Percentiles rank a stretch among this genome's conserved stretches.
Evolutionary conservation across 805 yeast genomes (phyloP).

Genomic region (Metschnikowia arizonensis): DNA sequence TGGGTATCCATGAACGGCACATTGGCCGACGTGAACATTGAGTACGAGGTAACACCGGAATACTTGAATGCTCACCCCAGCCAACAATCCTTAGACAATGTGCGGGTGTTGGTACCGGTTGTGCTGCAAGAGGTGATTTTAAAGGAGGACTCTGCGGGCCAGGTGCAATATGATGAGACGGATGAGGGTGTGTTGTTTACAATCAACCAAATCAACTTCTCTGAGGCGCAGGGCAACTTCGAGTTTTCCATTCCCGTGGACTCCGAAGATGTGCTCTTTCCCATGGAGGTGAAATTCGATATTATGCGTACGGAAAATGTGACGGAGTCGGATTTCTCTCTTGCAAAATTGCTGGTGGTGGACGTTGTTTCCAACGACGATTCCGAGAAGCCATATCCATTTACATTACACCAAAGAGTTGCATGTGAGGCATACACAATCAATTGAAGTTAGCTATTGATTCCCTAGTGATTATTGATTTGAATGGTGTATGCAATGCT

Average conservation of each 20-base stretch:
- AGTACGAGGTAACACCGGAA: conserved; percentile 66
- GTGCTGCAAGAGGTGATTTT: conserved; percentile 52
- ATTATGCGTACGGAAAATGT: conserved; percentile 39
- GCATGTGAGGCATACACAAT: conserved; percentile 57
- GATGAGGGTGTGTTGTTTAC: conserved; percentile 71
- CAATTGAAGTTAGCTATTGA: no score
- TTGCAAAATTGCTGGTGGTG: conserved; percentile 63
- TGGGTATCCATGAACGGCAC: conserved; percentile 75
- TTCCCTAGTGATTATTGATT: no score
- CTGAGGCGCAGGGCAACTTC: conserved; percentile 63
- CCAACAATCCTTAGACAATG: conserved; percentile 48
- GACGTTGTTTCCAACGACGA: conserved; percentile 52
- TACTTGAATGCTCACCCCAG: conserved; percentile 27
- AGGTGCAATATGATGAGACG: conserved; percentile 49
- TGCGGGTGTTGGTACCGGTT: conserved; percentile 60
- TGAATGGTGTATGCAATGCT: no score
- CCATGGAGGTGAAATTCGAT: conserved; percentile 69
- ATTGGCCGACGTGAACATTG: conserved; percentile 73
- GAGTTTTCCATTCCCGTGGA: conserved; percentile 73
- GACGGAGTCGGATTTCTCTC: conserved; percentile 40
- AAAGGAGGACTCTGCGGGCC: conserved; percentile 44
- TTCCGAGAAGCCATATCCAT: conserved; percentile 59
- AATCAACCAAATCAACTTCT: conserved; percentile 50
- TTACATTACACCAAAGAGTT: conserved; percentile 57
- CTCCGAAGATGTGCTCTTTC: conserved; percentile 83